phyloP scores from a whole-genome alignment of 1,139 yeast genomes.

The Suhomyces bribrorum region DNA sequence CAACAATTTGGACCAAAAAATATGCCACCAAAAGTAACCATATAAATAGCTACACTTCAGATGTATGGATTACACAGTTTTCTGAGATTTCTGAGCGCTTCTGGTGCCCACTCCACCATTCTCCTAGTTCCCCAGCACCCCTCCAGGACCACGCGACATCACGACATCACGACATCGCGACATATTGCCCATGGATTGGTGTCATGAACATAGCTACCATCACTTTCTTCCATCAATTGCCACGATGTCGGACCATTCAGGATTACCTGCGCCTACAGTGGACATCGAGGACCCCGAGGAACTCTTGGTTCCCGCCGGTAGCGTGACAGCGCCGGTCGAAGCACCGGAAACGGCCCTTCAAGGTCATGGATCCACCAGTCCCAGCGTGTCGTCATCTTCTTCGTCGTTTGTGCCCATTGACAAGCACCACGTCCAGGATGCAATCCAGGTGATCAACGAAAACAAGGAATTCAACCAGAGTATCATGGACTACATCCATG shows the following conservation, averaged over 20 bases:
- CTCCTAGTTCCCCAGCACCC: too few relatives aligned
- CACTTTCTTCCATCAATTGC: neutral
- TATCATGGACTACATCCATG: constrained; percentile 41
- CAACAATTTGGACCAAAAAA: too few relatives aligned
- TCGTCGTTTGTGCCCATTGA: constrained; percentile 49
- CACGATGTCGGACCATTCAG: constrained; percentile 11
- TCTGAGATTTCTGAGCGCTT: too few relatives aligned
- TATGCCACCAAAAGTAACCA: too few relatives aligned
- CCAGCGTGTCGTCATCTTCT: constrained; percentile 25
- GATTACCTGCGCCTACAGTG: constrained; percentile 12
- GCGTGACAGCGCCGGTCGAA: too few relatives aligned
- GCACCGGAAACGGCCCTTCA: too few relatives aligned
- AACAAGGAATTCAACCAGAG: constrained; percentile 58
- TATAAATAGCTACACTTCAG: too few relatives aligned
- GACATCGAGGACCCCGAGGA: constrained; percentile 9
- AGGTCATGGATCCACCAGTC: constrained; percentile 6
- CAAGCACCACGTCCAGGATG: constrained; percentile 32
- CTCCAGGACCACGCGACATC: too few relatives aligned
- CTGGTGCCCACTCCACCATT: too few relatives aligned
- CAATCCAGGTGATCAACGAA: constrained; percentile 81
- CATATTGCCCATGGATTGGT: constrained; percentile 5
- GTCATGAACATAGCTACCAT: neutral
- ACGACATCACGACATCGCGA: too few relatives aligned
- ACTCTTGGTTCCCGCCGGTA: neutral
- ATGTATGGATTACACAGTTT: too few relatives aligned